Conservation (phyloP, 352 stramenopile genomes). For the Globisporangium orthogonon region DNA sequence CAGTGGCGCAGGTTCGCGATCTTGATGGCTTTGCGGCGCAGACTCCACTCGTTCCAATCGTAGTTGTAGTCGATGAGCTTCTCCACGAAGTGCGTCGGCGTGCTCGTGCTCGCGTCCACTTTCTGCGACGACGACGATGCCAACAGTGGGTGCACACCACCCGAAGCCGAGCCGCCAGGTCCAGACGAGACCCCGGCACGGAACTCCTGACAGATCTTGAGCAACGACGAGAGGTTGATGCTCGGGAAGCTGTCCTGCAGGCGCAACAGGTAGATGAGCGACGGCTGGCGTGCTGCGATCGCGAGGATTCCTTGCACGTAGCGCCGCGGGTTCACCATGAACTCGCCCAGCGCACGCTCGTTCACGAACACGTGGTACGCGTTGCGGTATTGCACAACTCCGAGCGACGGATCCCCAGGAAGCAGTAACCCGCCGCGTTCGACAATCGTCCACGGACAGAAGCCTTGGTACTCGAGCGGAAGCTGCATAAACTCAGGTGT, state of each 20-base stretch:
- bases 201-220: conserved; percentile 54
- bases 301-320: conserved; percentile 76
- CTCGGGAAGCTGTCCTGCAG: conserved; percentile 85
- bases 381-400: conserved; percentile 88
- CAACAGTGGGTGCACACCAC: conserved; percentile 52
- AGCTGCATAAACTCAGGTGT: conserved; percentile 93
- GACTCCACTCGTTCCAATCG: conserved; percentile 94
- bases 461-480: conserved; percentile 91
- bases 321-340: conserved; percentile 81
- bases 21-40: conserved; percentile 86
- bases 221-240: conserved; percentile 59
- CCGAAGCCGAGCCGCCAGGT: conserved; percentile 18
- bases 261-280: conserved; percentile 90
- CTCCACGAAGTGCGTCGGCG: conserved; percentile 90
- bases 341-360: conserved; percentile 80
- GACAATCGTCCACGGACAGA: conserved; percentile 91
- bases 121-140: conserved; percentile 47
- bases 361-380: conserved; percentile 92
- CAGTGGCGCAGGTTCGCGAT: conserved; percentile 90
- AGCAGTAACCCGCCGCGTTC: conserved; percentile 86
- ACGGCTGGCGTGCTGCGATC: conserved; percentile 63
- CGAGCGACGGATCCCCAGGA: conserved; percentile 87
- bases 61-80: conserved; percentile 90
- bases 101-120: conserved; percentile 85
- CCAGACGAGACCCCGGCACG: conserved; percentile 6